Evolutionary conservation across 768 basidiomycete genomes (phyloP), one percentile per base, ranked within the genome.

Genomic region (Suillus paluster): DNA sequence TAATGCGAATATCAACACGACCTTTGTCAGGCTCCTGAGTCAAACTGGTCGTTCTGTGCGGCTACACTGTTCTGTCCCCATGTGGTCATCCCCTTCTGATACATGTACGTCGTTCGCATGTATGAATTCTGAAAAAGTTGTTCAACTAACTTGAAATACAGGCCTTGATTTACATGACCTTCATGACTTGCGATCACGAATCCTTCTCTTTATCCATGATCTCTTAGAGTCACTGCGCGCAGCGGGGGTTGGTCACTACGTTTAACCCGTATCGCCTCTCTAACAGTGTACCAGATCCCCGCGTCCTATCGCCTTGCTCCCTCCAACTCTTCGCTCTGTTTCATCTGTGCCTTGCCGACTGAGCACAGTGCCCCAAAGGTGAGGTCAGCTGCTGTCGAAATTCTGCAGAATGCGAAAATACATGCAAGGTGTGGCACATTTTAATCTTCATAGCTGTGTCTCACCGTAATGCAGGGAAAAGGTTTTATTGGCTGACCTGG

Each of bases 161-260:
- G 89, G 81, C 68, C 72, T 84, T 64, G 88, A 90, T 72, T 79
- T 91, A 36, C 83, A 90, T 68, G 90, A 91, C 74, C 79, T 91
- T 61, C 79, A 90, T 58, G 84, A 88, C 67, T 72, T 90, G 44
- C 84, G 86, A 50, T 81, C 87, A 52, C 83, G 86, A 49, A 83
- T 84, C 45, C 78, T 91, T 15, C 65, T 83, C 30, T 87, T 89
- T 72, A 80, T 91, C 45, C 90, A 91, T 68, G 81, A 85, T 64
- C 77, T 90, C 34, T 69, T 89, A 46, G 82, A 85, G 65, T 81
- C 83, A 4, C 80, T 91, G 46, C 83, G 84, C 44, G 80, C 83
- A 2, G 80, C 82, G 59, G 89, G 88, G 67, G 89, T 91, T 68
- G 68, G 83, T 74, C 60, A 27, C 56, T 41, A 52, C 63, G 38